Evolutionary conservation across 2,329 filamentous ascomycete genomes (phyloP), one percentile per base, ranked within the genome.

Genomic region (Leptographium lundbergii): DNA sequence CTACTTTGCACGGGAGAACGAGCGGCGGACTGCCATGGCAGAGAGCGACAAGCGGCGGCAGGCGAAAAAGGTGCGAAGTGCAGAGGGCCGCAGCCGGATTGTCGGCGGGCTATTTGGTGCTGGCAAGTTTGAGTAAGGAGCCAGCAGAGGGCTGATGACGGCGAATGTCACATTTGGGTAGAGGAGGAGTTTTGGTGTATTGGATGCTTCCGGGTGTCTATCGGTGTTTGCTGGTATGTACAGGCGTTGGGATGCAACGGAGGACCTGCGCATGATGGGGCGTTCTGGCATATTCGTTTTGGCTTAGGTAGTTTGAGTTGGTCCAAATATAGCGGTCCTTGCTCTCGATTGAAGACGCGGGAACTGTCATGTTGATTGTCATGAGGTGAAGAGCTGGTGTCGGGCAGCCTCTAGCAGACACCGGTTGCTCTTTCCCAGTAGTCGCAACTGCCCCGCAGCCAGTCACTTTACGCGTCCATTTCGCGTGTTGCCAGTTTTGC

Each of bases 1-100:
- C 66, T 81, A 77, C 61, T 81, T 85, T 63, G 80, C 80, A 10
- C 72, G 81, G 32, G 81, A 84, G 70, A 82, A 72, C 57, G 82
- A 85, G 68, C 73, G 80, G 57, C 72, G 74, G 56, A 79, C 79
- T 17, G 75, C 75, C 61, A 67, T 85, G 56, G 74, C 77, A 36
- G 79, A 85, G 70, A 77, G 70, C 54, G 82, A 85, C 72, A 75
- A 75, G 67, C 74, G 79, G 67, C 75, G 82, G 61, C 78, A 84
- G 72, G 77, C 77, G 67, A 81, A 72, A 69, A 81, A 81, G 73
- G 75, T 75, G 58, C 78, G 76, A 68, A 81, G 81, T 1, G 82
- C 78, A 1, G 79, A 82, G 71, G 78, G 72, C 56, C 73, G 84
- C 66, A 72, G 78, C 32, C 78, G 79, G 63, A 75, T 76, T 19